phyloP scores from a whole-genome alignment of 805 yeast genomes.

The Ogataea chonburiensis region DNA sequence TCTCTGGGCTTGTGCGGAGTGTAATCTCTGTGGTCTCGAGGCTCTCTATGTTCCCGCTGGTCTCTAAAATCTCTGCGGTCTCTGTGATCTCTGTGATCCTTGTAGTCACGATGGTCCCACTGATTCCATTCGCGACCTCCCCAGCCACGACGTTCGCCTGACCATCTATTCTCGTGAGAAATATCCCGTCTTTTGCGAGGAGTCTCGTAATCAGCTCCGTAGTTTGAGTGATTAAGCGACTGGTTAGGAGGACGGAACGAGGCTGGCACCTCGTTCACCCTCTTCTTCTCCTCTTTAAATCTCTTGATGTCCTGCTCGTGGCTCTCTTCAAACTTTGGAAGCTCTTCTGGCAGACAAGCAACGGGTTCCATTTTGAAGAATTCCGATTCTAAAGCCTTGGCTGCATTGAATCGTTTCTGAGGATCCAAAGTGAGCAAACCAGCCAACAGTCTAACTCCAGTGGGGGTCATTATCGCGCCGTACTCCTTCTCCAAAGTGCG shows the following conservation, averaged over 20 bases:
- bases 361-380: constrained; percentile 69
- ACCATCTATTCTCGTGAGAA: constrained; percentile 9
- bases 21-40: constrained; percentile 1
- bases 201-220: constrained; percentile 15
- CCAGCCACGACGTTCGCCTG: constrained; percentile 6
- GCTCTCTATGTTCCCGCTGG: background rate
- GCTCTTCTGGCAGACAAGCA: constrained; percentile 51
- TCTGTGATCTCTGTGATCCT: constrained; percentile 4
- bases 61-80: constrained; percentile 3
- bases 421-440: constrained; percentile 73
- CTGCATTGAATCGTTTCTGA: constrained; percentile 68
- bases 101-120: constrained; percentile 3
- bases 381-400: constrained; percentile 66
- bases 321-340: constrained; percentile 77
- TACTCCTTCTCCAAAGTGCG: constrained; percentile 53
- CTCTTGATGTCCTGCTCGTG: constrained; percentile 82
- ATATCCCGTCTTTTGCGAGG: constrained; percentile 10
- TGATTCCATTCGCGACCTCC: constrained; percentile 5
- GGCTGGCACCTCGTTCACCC: constrained; percentile 4
- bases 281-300: constrained; percentile 41
- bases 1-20: constrained; percentile 1
- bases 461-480: constrained; percentile 32
- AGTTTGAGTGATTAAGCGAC: constrained; percentile 21
- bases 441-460: constrained; percentile 55
- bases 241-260: constrained; percentile 14